A percentile compares a stretch with the other conserved stretches of the same genome.
These are phyloP conservation scores for Hyaloperonospora arabidopsidis DNA, from an alignment of 352 stramenopile genomes.

Conservation along the genomic window DNA sequence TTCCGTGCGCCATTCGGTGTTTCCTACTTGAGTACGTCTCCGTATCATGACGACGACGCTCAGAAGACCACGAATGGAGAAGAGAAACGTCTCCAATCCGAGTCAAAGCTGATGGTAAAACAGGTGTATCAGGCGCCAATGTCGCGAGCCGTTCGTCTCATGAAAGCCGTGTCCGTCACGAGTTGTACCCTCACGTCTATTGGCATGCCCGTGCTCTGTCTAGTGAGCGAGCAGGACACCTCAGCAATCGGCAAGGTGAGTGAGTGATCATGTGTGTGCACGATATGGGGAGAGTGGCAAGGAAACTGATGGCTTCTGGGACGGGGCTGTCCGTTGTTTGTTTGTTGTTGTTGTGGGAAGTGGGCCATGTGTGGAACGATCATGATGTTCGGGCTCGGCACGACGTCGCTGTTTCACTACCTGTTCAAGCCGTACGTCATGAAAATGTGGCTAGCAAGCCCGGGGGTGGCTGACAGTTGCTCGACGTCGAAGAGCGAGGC, in stretches of 20 bases:
- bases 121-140: conserved; percentile 68
- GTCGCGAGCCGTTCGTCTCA: conserved; percentile 65
- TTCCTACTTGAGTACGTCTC: conserved; percentile 18
- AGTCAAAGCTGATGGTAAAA: background rate
- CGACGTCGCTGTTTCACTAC: conserved; percentile 76
- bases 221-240: conserved; percentile 62
- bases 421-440: conserved; percentile 85
- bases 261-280: background rate
- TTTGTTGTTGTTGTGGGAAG: conserved; percentile 15
- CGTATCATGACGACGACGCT: conserved; percentile 10
- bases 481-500: conserved; percentile 4
- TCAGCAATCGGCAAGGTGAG: conserved; percentile 66
- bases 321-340: no score
- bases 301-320: no score
- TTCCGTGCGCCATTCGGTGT: conserved; percentile 1
- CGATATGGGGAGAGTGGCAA: no score
- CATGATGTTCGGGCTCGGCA: conserved; percentile 80
- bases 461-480: background rate
- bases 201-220: conserved; percentile 69
- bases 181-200: conserved; percentile 74
- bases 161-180: conserved; percentile 83
- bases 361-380: conserved; percentile 86
- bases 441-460: conserved; percentile 56
- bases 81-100: background rate
- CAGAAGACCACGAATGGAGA: conserved; percentile 5